A percentile compares a stretch with the other conserved stretches of the same genome.
Evolutionary conservation across 1,139 yeast species (phyloP).

Genomic region (Blastobotrys apis): DNA sequence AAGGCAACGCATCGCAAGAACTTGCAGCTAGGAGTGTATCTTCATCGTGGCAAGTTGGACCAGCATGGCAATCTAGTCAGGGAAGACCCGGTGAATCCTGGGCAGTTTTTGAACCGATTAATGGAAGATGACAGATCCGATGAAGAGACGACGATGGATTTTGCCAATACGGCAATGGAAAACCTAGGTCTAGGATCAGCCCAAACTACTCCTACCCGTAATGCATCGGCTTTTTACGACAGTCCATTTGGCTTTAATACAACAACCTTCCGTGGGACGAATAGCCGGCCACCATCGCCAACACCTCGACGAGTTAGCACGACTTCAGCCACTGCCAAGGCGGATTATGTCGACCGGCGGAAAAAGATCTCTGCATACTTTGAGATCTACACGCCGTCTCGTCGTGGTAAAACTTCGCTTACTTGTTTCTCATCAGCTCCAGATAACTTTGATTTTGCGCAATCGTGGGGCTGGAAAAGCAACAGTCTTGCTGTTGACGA

Average conservation of each 20-base stretch:
- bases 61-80: slow-evolving; percentile 10
- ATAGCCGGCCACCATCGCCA: neutral
- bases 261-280: neutral
- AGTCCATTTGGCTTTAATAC: neutral
- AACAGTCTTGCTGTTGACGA: slow-evolving; percentile 47
- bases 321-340: neutral
- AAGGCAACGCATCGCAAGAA: slow-evolving; percentile 41
- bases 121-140: neutral
- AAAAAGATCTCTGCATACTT: slow-evolving; percentile 45
- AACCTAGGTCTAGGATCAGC: neutral
- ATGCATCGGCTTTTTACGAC: neutral
- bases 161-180: neutral
- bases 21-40: slow-evolving; percentile 50
- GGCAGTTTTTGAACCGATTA: neutral
- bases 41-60: slow-evolving; percentile 40
- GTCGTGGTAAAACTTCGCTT: slow-evolving; percentile 41
- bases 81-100: neutral
- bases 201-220: neutral
- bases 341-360: slow-evolving; percentile 40
- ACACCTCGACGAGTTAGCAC: neutral
- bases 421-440: slow-evolving; percentile 51
- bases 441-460: slow-evolving; percentile 47
- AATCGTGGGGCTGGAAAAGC: slow-evolving; percentile 56
- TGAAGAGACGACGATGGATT: neutral
- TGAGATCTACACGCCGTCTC: slow-evolving; percentile 49